These are phyloP conservation scores for Podila horticola DNA, from an alignment of 192 early-diverging fungal species.

Conservation along the genomic window DNA sequence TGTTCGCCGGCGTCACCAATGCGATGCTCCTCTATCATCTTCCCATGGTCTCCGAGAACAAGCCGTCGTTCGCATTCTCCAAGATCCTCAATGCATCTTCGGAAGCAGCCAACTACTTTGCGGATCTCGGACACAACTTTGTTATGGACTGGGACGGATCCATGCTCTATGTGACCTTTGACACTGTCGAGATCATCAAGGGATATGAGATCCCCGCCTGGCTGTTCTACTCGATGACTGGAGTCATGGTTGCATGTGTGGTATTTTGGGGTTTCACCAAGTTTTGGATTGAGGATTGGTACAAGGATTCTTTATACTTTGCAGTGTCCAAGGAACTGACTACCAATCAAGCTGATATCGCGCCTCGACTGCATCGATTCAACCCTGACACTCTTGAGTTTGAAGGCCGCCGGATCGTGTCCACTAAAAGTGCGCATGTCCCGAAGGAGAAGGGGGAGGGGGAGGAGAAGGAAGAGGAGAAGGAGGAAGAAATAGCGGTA, in stretches of 20 bases:
- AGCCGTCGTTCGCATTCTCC: background rate
- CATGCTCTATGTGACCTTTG: slow-evolving; percentile 3
- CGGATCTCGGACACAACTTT: slow-evolving; percentile 6
- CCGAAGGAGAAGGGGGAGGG: too few species aligned
- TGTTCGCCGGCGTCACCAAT: background rate
- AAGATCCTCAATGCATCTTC: background rate
- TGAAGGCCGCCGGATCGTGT: too few species aligned
- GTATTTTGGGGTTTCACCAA: background rate
- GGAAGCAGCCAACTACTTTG: background rate
- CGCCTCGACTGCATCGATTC: too few species aligned
- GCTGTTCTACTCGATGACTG: background rate
- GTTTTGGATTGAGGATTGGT: background rate
- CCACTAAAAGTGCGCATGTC: too few species aligned
- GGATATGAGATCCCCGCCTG: slow-evolving; percentile 2
- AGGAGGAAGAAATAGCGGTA: too few species aligned
- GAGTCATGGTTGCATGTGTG: background rate
- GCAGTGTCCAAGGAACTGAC: slow-evolving; percentile 1
- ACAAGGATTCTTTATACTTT: slow-evolving; percentile 4
- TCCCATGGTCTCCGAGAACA: background rate
- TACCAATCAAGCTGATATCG: too few species aligned
- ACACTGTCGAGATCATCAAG: slow-evolving; percentile 8
- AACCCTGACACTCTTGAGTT: too few species aligned
- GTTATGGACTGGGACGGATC: slow-evolving; percentile 4
- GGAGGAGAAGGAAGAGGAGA: too few species aligned
- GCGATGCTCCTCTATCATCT: background rate